These are phyloP conservation scores for Diutina ranongensis DNA, from an alignment of 1,139 yeast genomes.

Conservation along the genomic window DNA sequence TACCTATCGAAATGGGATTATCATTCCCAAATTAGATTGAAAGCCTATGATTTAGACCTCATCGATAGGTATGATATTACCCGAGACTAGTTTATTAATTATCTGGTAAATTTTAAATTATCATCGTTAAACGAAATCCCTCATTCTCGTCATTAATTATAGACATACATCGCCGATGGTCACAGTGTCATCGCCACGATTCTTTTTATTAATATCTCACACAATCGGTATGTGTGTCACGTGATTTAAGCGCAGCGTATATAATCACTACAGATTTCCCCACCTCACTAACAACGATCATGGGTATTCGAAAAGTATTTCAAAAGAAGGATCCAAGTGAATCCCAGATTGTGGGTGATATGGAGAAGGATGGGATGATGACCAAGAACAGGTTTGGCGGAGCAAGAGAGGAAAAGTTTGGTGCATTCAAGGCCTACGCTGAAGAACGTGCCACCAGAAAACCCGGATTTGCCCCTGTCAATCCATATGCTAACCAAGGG, in stretches of 20 bases:
- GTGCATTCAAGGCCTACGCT: slow-evolving; percentile 55
- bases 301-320: slow-evolving; percentile 44
- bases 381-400: slow-evolving; percentile 21
- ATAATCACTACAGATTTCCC: background rate
- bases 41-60: too few relatives aligned
- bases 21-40: too few relatives aligned
- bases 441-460: slow-evolving; percentile 30
- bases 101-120: too few relatives aligned
- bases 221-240: too few relatives aligned
- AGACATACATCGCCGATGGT: background rate
- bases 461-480: slow-evolving; percentile 36
- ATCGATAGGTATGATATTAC: too few relatives aligned
- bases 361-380: slow-evolving; percentile 42
- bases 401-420: slow-evolving; percentile 43
- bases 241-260: background rate
- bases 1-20: too few relatives aligned
- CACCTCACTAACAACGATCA: slow-evolving; percentile 9
- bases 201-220: background rate
- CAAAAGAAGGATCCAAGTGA: slow-evolving; percentile 53
- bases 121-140: too few relatives aligned
- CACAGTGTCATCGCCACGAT: background rate
- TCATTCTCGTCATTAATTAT: too few relatives aligned
- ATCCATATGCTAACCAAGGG: slow-evolving; percentile 27
- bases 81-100: too few relatives aligned
- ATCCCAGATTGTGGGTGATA: slow-evolving; percentile 37